Evolutionary conservation across 2,329 filamentous ascomycete species (phyloP), one percentile per base, ranked within the genome.

Genomic region (Sporothrix sp.): DNA sequence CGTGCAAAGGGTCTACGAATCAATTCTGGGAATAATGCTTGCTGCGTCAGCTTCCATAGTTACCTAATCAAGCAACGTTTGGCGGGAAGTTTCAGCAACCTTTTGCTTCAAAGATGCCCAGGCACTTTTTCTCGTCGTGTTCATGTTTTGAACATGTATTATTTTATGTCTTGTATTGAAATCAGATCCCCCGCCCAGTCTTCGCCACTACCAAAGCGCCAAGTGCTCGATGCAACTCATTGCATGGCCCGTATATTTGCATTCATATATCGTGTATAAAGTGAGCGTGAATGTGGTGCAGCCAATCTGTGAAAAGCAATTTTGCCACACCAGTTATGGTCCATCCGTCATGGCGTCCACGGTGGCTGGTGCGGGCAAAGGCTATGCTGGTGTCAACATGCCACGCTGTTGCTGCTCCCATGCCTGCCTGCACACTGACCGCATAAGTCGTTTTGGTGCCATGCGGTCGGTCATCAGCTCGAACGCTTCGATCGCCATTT

Each of bases 401-500:
- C 37, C 46, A 52, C 54, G 48, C 58, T 61, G 56, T 48, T 70
- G 68, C 53, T 63, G 63, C 53, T 68, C 65, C 69, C 69, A 72
- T 0, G 66, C 67, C 55, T 65, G 65, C 25, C 69, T 63, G 50
- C 70, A 71, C 52, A 82, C 78, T 48, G 75, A 70, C 54, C 80
- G 75, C 84, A 88, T 88, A 21, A 84, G 64, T 40, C 75, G 70
- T 50, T 81, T 75, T 2, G 85, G 85, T 14, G 84, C 84, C 63
- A 82, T 76, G 42, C 84, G 75, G 5, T 84, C 84, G 0, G 84
- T 87, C 69, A 87, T 84, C 20, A 87, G 68, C 65, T 88, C 84
- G 60, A 87, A 88, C 50, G 86, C 82, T 28, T 84, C 84, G 62
- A 84, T 84, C 1, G 82, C 84, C 69, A 87, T 85, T 63, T 88